These are phyloP conservation scores for Candida boleticola DNA, from an alignment of 805 yeast species.

Conservation along the genomic window DNA sequence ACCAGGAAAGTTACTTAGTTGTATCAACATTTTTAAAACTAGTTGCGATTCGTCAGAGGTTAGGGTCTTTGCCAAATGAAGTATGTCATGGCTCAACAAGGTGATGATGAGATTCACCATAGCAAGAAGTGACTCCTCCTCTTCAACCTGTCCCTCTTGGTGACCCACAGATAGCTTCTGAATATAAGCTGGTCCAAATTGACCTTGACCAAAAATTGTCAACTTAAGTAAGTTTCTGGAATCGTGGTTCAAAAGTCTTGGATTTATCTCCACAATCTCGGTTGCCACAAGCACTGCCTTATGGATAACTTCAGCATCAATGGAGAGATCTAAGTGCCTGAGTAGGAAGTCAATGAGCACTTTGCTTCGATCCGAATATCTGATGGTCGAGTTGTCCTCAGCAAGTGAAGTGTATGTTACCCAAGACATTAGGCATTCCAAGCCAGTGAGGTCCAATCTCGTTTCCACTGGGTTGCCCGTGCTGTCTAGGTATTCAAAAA, in stretches of 20 bases:
- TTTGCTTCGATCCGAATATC: constrained; percentile 21
- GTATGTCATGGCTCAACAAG: constrained; percentile 46
- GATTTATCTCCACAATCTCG: constrained; percentile 47
- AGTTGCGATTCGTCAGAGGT: constrained; percentile 31
- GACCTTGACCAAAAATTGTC: constrained; percentile 37
- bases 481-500: background rate
- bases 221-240: constrained; percentile 27
- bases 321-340: constrained; percentile 8
- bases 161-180: constrained; percentile 25
- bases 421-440: constrained; percentile 36
- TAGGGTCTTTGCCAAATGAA: constrained; percentile 40
- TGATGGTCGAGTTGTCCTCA: constrained; percentile 29
- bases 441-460: constrained; percentile 9
- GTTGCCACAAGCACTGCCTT: constrained; percentile 33
- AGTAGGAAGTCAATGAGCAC: constrained; percentile 14
- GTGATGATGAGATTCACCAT: constrained; percentile 45
- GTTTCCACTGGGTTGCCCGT: constrained; percentile 8
- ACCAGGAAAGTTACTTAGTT: constrained; percentile 56
- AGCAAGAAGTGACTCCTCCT: constrained; percentile 25
- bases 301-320: constrained; percentile 8
- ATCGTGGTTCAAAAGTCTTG: constrained; percentile 33
- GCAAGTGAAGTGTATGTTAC: constrained; percentile 34
- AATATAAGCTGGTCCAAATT: constrained; percentile 46
- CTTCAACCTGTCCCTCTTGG: constrained; percentile 30
- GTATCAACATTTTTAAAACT: constrained; percentile 48